A percentile compares a stretch with the other conserved stretches of the same genome.
phyloP scores from a whole-genome alignment of 192 early-diverging fungal species.

The Backusella westeae region DNA sequence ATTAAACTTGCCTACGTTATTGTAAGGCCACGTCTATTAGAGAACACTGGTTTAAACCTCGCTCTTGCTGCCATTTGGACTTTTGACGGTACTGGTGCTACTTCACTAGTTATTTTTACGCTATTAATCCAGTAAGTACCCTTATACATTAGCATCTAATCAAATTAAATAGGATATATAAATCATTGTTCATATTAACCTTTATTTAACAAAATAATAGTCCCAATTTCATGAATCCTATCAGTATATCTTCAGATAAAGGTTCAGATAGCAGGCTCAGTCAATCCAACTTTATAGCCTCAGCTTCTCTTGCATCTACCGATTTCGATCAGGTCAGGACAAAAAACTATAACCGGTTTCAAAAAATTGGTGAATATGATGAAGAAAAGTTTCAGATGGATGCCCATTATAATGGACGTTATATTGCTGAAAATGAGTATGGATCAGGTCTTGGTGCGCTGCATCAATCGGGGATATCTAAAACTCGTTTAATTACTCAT shows the following conservation, averaged over 20 bases:
- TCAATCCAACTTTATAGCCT: background rate
- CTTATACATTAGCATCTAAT: no score
- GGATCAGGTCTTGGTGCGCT: no score
- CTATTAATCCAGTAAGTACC: background rate
- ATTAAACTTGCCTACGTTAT: background rate
- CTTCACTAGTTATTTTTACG: background rate
- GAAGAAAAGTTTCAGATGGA: conserved; percentile 2
- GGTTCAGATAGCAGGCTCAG: background rate
- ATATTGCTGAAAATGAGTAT: background rate
- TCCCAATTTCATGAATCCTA: background rate
- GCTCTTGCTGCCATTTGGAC: background rate
- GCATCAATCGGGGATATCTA: background rate
- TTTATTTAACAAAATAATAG: no score
- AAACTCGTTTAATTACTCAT: background rate
- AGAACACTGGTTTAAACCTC: background rate
- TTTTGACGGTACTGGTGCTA: background rate
- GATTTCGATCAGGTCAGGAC: background rate
- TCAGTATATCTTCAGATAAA: background rate
- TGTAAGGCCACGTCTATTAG: background rate
- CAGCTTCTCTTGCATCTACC: background rate
- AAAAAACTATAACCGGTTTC: background rate
- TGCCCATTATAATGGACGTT: background rate
- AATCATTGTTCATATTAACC: no score
- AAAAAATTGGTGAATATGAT: background rate
- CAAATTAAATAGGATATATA: no score